Conservation (phyloP, 345 rosid genomes). For the Gossypium raimondii region DNA sequence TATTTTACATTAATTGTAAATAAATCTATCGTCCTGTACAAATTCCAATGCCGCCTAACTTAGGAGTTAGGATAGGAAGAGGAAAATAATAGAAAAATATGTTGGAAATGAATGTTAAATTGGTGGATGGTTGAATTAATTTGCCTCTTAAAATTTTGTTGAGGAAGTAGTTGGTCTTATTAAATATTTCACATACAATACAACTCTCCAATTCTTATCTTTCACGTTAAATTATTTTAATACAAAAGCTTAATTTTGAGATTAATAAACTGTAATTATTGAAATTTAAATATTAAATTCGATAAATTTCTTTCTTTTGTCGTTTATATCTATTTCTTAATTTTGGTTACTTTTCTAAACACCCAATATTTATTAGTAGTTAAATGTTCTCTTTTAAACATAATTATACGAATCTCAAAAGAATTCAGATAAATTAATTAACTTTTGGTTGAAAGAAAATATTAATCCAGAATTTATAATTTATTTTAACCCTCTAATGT, state of each 20-base stretch:
- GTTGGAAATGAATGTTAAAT: not conserved
- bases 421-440: too few relatives aligned
- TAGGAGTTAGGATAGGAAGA: too few relatives aligned
- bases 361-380: too few relatives aligned
- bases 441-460: too few relatives aligned
- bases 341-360: rapidly evolving
- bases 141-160: not conserved
- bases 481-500: too few relatives aligned
- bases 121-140: constrained; percentile 8
- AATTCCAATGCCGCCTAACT: not conserved
- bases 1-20: rapidly evolving
- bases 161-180: constrained; percentile 21
- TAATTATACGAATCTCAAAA: too few relatives aligned
- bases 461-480: too few relatives aligned
- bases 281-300: too few relatives aligned
- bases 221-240: not conserved
- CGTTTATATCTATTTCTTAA: too few relatives aligned
- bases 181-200: constrained; percentile 13
- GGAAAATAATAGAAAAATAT: not conserved
- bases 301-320: too few relatives aligned
- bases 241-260: not conserved
- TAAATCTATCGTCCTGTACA: too few relatives aligned
- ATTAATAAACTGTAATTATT: not conserved
- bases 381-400: too few relatives aligned
- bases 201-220: not conserved